Base-by-base conservation (phyloP, 1,284 basidiomycete species). In the Malassezia furfur region DNA sequence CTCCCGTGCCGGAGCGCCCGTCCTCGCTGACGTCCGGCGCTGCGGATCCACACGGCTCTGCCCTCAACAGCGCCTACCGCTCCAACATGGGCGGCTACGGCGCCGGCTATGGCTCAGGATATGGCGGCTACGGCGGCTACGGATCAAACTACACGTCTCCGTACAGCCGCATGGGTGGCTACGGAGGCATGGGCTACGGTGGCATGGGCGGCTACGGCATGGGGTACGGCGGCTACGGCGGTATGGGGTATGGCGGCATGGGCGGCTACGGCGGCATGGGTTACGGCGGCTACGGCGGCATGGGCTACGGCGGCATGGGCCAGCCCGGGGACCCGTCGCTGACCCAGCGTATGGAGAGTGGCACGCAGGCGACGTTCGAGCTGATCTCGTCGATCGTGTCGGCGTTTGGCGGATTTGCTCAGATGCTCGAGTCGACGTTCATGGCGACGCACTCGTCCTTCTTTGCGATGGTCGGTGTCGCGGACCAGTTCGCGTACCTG, bases 401-500 rank as follows among this genome's bases (percentile, higher is more conserved):
- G 62, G 94, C 93, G 1, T 96, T 98, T 76, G 84, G 86, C 0
- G 91, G 91, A 12, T 86, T 99, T 59, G 87, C 94, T 0, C 94
- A 98, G 76, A 93, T 99, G 84, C 84, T 99, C 66, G 93, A 98
- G 76, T 86, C 84, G 39, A 98, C 94, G 3, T 98, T 96, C 77
- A 90, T 96, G 86, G 94, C 94, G 3, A 99, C 94, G 0, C 94
- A 99, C 77, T 91, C 88, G 4, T 87, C 84, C 40, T 98, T 99
- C 79, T 98, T 96, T 75, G 93, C 93, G 58, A 96, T 99, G 87
- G 90, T 96, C 52, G 90, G 91, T 59, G 91, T 98, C 28, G 83
- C 91, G 37, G 93, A 99, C 72, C 94, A 98, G 75, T 87, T 99
- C 69, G 85, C 85, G 8, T 85, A 87, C 65, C 81, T 96, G 41